Percentiles rank a stretch among this genome's conserved stretches.
phyloP scores from a whole-genome alignment of 2,329 filamentous ascomycete species.

The Dichotomopilus funicola region DNA sequence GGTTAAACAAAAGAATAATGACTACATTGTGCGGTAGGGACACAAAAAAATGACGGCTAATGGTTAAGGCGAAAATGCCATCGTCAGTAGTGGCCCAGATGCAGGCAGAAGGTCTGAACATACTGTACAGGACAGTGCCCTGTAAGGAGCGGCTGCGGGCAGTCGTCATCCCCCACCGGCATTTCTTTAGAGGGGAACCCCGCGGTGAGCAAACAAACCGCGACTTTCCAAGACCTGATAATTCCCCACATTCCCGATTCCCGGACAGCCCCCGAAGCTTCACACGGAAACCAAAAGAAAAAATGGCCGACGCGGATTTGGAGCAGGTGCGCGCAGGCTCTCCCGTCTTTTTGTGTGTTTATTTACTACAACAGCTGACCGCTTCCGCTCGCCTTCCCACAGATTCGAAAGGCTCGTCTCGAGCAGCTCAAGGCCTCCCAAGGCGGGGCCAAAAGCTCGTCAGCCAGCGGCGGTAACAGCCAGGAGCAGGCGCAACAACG shows the following conservation, averaged over 20 bases:
- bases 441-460: conserved; percentile 39
- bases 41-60: neutral
- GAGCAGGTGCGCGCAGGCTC: conserved; percentile 27
- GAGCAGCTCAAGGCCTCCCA: conserved; percentile 78
- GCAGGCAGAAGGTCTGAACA: too few species aligned
- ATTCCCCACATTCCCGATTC: neutral
- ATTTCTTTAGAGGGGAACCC: conserved; percentile 3
- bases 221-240: neutral
- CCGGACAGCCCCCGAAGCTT: neutral
- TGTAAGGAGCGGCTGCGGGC: too few species aligned
- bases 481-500: conserved; percentile 60
- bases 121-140: too few species aligned
- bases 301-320: conserved; percentile 35
- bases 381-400: neutral
- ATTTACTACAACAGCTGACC: neutral
- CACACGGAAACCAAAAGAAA: neutral
- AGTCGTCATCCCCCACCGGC: conserved; percentile 3
- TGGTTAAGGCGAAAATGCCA: neutral
- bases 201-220: conserved; percentile 10
- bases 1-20: neutral
- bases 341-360: neutral
- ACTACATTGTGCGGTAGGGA: too few species aligned
- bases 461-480: conserved; percentile 39
- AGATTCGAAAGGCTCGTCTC: conserved; percentile 89
- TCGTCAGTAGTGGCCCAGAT: too few species aligned